Conservation (phyloP, 306 rosid species). For the Cicer pinnatifidum region DNA sequence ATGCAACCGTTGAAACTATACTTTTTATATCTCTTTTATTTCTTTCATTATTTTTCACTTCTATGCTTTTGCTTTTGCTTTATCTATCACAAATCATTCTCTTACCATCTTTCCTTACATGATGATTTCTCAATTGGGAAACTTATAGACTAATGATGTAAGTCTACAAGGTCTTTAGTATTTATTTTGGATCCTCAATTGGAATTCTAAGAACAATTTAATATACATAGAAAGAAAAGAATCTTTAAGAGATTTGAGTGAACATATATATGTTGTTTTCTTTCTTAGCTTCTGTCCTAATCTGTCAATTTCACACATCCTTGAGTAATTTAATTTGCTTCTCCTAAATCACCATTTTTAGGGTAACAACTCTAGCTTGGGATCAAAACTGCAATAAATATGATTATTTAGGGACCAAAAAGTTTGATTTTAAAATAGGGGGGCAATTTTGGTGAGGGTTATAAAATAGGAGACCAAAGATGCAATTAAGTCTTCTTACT, state of each 20-base stretch:
- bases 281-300: neutral
- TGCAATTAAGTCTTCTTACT: neutral
- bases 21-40: too few relatives aligned
- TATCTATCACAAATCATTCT: neutral
- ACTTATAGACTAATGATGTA: constrained; percentile 7
- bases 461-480: too few relatives aligned
- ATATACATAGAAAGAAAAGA: neutral
- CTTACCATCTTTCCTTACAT: neutral
- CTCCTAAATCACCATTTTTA: too few relatives aligned
- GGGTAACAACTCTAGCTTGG: too few relatives aligned
- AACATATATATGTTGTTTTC: neutral
- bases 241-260: constrained; percentile 4
- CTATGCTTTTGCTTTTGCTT: neutral
- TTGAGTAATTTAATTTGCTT: neutral
- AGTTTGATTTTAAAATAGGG: too few relatives aligned
- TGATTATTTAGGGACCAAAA: too few relatives aligned
- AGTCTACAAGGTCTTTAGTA: constrained; percentile 5
- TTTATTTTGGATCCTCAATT: constrained; percentile 22
- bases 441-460: too few relatives aligned
- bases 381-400: too few relatives aligned
- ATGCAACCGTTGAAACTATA: too few relatives aligned
- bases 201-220: constrained; percentile 18
- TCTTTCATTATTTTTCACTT: neutral
- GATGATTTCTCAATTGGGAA: constrained; percentile 4
- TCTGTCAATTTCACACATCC: neutral